These are phyloP conservation scores for Backusella morwellensis DNA, from an alignment of 192 early-diverging fungal species.

Conservation along the genomic window DNA sequence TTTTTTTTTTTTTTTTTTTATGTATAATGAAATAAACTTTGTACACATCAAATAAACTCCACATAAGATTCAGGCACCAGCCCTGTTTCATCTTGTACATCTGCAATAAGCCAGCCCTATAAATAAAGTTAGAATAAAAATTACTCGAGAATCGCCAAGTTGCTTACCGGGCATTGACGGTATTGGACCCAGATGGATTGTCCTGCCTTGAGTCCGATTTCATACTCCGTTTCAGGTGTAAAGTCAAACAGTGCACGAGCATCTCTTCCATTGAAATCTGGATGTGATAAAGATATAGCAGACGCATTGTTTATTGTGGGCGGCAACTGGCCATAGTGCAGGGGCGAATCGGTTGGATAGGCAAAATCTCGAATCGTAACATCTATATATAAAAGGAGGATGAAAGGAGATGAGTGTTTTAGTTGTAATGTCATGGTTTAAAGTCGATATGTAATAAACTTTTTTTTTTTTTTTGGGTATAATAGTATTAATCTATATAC, in stretches of 20 bases:
- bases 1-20: neutral
- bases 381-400: neutral
- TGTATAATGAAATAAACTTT: neutral
- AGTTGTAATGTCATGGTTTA: neutral
- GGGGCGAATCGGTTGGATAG: conserved; percentile 37
- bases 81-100: conserved; percentile 60
- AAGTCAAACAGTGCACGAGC: conserved; percentile 76
- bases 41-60: conserved; percentile 43
- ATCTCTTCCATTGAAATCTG: conserved; percentile 43
- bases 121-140: neutral
- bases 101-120: conserved; percentile 72
- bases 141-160: neutral
- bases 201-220: conserved; percentile 63
- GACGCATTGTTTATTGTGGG: conserved; percentile 11
- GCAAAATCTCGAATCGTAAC: conserved; percentile 47
- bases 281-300: conserved; percentile 18
- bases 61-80: conserved; percentile 80
- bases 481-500: neutral
- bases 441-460: neutral
- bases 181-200: conserved; percentile 67
- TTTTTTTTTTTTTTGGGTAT: neutral
- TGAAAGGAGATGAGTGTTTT: neutral
- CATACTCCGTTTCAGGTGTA: conserved; percentile 65
- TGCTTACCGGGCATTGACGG: conserved; percentile 56
- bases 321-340: conserved; percentile 38